Evolutionary conservation across 208 protist genomes (phyloP), one percentile per base, ranked within the genome.

Genomic region (Sergeia podlipaevii): DNA sequence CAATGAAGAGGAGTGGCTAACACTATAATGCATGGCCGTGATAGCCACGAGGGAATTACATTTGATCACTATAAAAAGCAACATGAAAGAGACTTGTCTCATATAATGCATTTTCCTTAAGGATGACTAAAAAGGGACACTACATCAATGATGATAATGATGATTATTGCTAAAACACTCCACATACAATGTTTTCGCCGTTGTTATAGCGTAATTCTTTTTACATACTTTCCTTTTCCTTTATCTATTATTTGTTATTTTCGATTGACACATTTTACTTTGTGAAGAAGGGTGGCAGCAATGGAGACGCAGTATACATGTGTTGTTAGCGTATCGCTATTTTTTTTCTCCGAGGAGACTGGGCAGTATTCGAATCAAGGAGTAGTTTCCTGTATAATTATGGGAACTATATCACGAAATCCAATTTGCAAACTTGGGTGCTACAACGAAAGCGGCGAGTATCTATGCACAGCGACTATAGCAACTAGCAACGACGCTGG

Each of bases 1-100:
- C 7, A 81, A 83, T 44, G 74, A 86, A 36, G 84, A 91, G n/a
- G 75, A 82, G 51, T 93, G 86, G 86, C 60, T 93, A 27, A 90
- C 68, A 24, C 68, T 93, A 34, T 92, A 76, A 55, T n/a, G n/a
- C n/a, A n/a, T n/a, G 20, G 44, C 45, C 23, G 38, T 50, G 23
- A 23, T 13, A 17, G n/a, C 32, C 8, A 39, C 20, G 17, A 38
- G 7, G 10, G 13, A 7, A 39, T 27, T 32, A 39, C n/a, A n/a
- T n/a, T n/a, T n/a, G n/a, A n/a, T n/a, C n/a, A n/a, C n/a, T n/a
- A n/a, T n/a, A n/a, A n/a, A n/a, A n/a, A n/a, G n/a, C n/a, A n/a
- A n/a, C n/a, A n/a, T n/a, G n/a, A n/a, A n/a, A n/a, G n/a, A n/a
- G n/a, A n/a, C n/a, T n/a, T n/a, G n/a, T n/a, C n/a, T n/a, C n/a